A percentile compares a stretch with the other conserved stretches of the same genome.
These are phyloP conservation scores for Yamadazyma mexicana DNA, from an alignment of 1,139 yeast species.

Conservation along the genomic window DNA sequence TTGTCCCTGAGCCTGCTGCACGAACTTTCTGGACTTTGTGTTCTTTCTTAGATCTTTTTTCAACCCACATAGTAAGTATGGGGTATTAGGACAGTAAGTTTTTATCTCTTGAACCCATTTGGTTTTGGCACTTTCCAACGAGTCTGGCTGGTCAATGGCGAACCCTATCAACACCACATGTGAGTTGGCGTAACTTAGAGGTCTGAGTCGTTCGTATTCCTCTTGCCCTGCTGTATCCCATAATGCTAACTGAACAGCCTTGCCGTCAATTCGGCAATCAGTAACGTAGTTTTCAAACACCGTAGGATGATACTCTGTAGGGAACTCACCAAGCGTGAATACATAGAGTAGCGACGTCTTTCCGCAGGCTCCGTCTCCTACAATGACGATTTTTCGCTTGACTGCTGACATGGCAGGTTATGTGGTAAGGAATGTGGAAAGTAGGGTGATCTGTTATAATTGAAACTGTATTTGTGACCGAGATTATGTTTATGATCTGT, in stretches of 20 bases:
- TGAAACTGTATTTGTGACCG: too few species aligned
- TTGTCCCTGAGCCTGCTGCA: slow-evolving; percentile 56
- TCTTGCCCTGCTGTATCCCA: slow-evolving; percentile 99
- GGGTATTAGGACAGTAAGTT: slow-evolving; percentile 66
- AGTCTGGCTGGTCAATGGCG: slow-evolving; percentile 69
- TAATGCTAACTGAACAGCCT: slow-evolving; percentile 80
- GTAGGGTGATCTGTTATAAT: too few species aligned
- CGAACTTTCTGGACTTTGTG: slow-evolving; percentile 38
- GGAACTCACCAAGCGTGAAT: slow-evolving; percentile 85
- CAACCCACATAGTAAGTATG: slow-evolving; percentile 65
- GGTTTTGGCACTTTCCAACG: slow-evolving; percentile 62
- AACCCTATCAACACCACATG: slow-evolving; percentile 72
- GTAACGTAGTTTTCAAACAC: slow-evolving; percentile 95
- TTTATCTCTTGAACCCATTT: slow-evolving; percentile 76
- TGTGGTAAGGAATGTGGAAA: too few species aligned
- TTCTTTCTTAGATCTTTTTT: slow-evolving; percentile 62
- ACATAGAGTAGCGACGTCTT: slow-evolving; percentile 90
- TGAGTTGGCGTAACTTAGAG: slow-evolving; percentile 79
- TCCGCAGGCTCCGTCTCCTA: slow-evolving; percentile 96
- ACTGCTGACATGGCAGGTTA: slow-evolving; percentile 20
- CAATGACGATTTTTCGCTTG: slow-evolving; percentile 81
- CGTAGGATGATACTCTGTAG: slow-evolving; percentile 86
- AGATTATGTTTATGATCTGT: too few species aligned
- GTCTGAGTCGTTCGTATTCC: slow-evolving; percentile 78
- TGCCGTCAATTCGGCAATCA: slow-evolving; percentile 90